A percentile compares a stretch with the other conserved stretches of the same genome.
Conservation (phyloP, 2,329 filamentous ascomycete genomes). For the Arthroderma sp. region DNA sequence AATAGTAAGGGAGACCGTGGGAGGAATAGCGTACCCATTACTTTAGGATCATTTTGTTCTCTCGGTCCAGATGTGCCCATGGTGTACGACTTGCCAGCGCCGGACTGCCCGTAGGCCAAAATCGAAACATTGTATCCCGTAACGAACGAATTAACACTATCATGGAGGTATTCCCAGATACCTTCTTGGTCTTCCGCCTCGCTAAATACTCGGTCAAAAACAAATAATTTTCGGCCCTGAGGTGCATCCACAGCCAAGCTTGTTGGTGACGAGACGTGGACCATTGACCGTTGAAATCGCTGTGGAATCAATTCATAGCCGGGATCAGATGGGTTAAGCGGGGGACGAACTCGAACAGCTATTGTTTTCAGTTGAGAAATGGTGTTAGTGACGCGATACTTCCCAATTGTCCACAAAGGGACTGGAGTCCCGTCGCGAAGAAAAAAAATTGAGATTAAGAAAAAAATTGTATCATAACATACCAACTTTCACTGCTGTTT, state of each 20-base stretch:
- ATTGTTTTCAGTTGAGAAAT: slow-evolving; percentile 4
- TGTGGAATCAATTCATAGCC: slow-evolving; percentile 92
- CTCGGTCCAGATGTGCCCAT: slow-evolving; percentile 88
- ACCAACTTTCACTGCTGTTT: slow-evolving; percentile 94
- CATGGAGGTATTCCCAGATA: slow-evolving; percentile 84
- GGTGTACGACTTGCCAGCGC: slow-evolving; percentile 94
- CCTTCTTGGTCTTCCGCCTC: slow-evolving; percentile 75
- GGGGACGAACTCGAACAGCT: slow-evolving; percentile 89
- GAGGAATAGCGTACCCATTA: slow-evolving; percentile 55
- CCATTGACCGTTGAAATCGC: slow-evolving; percentile 84
- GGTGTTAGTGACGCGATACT: neutral
- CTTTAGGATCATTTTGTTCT: slow-evolving; percentile 56
- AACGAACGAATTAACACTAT: slow-evolving; percentile 78
- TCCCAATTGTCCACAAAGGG: neutral
- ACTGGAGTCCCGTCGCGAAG: too few species aligned
- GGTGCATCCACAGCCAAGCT: slow-evolving; percentile 80
- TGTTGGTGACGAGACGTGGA: slow-evolving; percentile 75
- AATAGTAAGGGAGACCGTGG: neutral
- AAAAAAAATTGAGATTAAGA: too few species aligned
- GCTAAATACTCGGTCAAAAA: slow-evolving; percentile 89
- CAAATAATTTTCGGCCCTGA: slow-evolving; percentile 85
- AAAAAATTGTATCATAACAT: slow-evolving; percentile 32
- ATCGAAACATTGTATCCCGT: slow-evolving; percentile 98
- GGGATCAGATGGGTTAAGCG: slow-evolving; percentile 69
- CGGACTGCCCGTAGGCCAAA: slow-evolving; percentile 92